Conservation (phyloP, 805 yeast genomes). For the Ogataea populi-albae region DNA sequence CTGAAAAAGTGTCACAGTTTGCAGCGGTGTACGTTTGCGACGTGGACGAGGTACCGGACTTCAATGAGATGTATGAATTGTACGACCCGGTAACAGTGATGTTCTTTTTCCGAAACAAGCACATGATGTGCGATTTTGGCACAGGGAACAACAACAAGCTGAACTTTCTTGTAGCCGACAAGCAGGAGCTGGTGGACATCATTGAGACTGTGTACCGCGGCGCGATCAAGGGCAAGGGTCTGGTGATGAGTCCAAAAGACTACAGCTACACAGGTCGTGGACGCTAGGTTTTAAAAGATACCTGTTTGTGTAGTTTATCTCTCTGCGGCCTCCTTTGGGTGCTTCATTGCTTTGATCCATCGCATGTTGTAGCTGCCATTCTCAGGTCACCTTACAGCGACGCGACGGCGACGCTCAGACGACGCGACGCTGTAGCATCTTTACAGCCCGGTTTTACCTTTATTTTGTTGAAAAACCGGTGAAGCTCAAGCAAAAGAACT, state of each 20-base stretch:
- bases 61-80: conserved; percentile 84
- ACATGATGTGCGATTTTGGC: conserved; percentile 98
- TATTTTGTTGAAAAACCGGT: too few species aligned
- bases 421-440: too few species aligned
- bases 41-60: conserved; percentile 84
- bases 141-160: conserved; percentile 96
- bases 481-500: too few species aligned
- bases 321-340: too few species aligned
- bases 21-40: conserved; percentile 89
- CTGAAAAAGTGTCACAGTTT: conserved; percentile 82
- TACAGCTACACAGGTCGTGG: conserved; percentile 41
- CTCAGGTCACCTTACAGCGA: too few species aligned
- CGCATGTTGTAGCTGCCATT: too few species aligned
- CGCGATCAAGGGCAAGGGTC: conserved; percentile 88
- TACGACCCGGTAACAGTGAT: conserved; percentile 89
- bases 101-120: conserved; percentile 91
- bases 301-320: conserved; percentile 3
- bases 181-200: conserved; percentile 88
- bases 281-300: too few species aligned
- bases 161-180: conserved; percentile 72
- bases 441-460: too few species aligned
- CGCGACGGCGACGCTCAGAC: too few species aligned
- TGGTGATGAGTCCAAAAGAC: conserved; percentile 81
- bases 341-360: too few species aligned
- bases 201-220: conserved; percentile 88